These are phyloP conservation scores for Euclidium syriacum DNA, from an alignment of 345 rosid genomes.

Conservation along the genomic window DNA sequence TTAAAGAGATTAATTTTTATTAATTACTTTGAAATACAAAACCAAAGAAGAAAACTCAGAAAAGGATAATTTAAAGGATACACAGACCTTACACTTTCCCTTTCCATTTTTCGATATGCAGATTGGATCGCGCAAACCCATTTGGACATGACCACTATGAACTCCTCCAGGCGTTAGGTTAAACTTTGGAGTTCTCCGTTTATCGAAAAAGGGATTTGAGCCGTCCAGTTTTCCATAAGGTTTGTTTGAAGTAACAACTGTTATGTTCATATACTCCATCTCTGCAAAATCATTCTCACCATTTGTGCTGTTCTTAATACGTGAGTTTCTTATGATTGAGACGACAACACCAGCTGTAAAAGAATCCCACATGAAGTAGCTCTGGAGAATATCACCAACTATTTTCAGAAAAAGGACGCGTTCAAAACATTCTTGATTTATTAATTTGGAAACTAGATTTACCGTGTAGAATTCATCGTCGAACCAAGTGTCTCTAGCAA, in stretches of 20 bases:
- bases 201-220: conserved; percentile 75
- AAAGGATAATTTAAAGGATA: not conserved
- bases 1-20: not conserved
- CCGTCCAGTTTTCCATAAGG: conserved; percentile 70
- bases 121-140: conserved; percentile 56
- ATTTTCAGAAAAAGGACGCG: not conserved
- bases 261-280: conserved; percentile 85
- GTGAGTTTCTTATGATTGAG: conserved; percentile 55
- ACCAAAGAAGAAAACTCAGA: not conserved
- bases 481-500: conserved; percentile 69
- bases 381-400: conserved; percentile 31
- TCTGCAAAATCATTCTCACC: conserved; percentile 75
- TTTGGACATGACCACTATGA: conserved; percentile 91
- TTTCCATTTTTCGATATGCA: conserved; percentile 49
- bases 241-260: conserved; percentile 72
- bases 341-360: conserved; percentile 77
- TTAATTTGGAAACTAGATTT: not conserved
- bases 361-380: conserved; percentile 96
- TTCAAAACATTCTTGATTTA: not conserved
- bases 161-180: conserved; percentile 51
- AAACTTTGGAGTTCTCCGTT: conserved; percentile 56
- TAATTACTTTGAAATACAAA: not conserved
- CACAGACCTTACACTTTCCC: conserved; percentile 77
- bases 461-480: conserved; percentile 56
- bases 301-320: conserved; percentile 6